Conservation (phyloP, 2,329 filamentous ascomycete genomes). For the Eutypa lata region DNA sequence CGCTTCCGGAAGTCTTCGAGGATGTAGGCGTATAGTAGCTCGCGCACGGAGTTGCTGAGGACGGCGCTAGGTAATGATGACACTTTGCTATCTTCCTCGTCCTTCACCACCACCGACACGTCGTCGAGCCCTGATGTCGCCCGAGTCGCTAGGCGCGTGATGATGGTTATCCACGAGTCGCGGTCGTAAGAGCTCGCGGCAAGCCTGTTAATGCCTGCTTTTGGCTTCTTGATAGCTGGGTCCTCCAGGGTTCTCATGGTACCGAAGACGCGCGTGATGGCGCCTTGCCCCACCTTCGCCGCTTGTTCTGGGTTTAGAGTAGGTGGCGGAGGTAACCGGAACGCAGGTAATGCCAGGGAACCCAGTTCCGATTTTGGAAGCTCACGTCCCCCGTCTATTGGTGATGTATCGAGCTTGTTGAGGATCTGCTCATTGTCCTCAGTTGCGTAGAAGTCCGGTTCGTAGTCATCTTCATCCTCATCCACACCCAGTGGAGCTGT, state of each 20-base stretch:
- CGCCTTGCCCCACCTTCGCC: constrained; percentile 69
- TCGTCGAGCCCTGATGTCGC: constrained; percentile 69
- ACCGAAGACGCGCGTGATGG: constrained; percentile 73
- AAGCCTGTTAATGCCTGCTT: constrained; percentile 76
- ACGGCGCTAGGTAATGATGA: constrained; percentile 19
- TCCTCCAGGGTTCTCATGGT: constrained; percentile 75
- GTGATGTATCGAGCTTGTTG: constrained; percentile 71
- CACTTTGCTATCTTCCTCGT: constrained; percentile 51
- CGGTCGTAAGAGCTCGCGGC: constrained; percentile 81
- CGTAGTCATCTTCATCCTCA: constrained; percentile 88
- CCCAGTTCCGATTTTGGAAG: constrained; percentile 45
- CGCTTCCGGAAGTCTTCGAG: constrained; percentile 88
- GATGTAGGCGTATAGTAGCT: constrained; percentile 79
- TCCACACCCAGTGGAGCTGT: constrained; percentile 63
- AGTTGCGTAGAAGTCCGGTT: constrained; percentile 76
- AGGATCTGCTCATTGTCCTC: constrained; percentile 76
- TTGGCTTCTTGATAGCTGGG: constrained; percentile 55
- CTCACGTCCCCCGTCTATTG: constrained; percentile 49
- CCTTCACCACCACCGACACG: constrained; percentile 56
- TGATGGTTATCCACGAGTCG: constrained; percentile 87
- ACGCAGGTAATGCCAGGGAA: constrained; percentile 67
- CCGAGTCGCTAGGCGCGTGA: constrained; percentile 81
- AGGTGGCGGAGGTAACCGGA: constrained; percentile 75
- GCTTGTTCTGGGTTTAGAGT: constrained; percentile 69
- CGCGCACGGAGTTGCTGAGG: constrained; percentile 70